Evolutionary conservation across 768 basidiomycete genomes (phyloP).

Genomic region (Hirschioporus abietinus): DNA sequence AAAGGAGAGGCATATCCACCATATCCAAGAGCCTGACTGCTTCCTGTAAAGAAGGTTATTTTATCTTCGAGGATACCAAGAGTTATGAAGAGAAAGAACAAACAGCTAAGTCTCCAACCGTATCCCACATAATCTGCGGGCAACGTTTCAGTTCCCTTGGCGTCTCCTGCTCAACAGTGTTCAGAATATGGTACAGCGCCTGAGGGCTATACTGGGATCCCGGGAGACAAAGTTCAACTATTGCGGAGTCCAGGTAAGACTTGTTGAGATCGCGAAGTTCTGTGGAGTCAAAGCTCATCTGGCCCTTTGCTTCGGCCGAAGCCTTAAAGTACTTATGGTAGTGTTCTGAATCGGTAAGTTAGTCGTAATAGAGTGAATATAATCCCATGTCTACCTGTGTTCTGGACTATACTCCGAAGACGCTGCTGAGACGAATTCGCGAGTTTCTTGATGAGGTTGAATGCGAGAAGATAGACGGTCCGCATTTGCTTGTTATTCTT

Average conservation of each 20-base stretch:
- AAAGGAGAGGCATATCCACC: constrained; percentile 56
- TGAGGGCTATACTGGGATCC: constrained; percentile 59
- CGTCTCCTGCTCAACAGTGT: constrained; percentile 67
- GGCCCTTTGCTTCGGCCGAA: constrained; percentile 43
- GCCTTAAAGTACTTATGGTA: constrained; percentile 52
- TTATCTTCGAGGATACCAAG: background rate
- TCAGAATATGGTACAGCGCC: constrained; percentile 60
- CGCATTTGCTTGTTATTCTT: constrained; percentile 45
- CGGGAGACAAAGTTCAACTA: constrained; percentile 79
- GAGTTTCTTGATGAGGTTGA: constrained; percentile 55
- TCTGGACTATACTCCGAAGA: constrained; percentile 65
- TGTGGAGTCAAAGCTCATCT: constrained; percentile 52
- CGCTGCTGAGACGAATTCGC: constrained; percentile 57
- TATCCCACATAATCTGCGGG: constrained; percentile 75
- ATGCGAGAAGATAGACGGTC: constrained; percentile 55
- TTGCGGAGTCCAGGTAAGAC: constrained; percentile 80
- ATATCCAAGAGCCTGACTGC: constrained; percentile 62
- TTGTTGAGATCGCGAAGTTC: constrained; percentile 57
- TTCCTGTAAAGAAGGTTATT: constrained; percentile 33
- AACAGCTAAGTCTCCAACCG: constrained; percentile 78
- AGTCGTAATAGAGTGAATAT: constrained; percentile 6
- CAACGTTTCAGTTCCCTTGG: constrained; percentile 72
- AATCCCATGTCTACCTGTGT: constrained; percentile 47
- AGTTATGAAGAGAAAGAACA: constrained; percentile 13
- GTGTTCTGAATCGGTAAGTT: background rate